Conservation (phyloP, 306 rosid genomes). For the Ziziphus jujuba region DNA sequence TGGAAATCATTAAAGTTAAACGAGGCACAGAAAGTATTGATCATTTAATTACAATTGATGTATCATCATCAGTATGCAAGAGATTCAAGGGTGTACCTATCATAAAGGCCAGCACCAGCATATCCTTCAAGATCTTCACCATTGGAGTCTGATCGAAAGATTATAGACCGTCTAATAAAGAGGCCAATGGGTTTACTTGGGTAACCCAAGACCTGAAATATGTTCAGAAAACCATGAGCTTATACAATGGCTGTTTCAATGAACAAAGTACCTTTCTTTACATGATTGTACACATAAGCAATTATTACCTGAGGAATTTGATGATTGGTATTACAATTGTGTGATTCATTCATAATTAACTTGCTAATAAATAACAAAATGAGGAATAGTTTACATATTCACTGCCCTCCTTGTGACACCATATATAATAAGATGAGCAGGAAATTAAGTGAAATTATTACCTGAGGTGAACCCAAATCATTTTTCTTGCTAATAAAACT, state of each 20-base stretch:
- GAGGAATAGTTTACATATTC: not conserved
- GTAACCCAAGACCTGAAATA: slow-evolving; percentile 81
- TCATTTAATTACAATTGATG: not conserved
- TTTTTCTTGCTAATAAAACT: slow-evolving; percentile 86
- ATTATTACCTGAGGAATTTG: not conserved
- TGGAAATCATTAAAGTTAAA: too few species aligned
- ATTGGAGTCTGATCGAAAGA: slow-evolving; percentile 96
- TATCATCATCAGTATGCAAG: not conserved
- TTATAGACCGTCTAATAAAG: slow-evolving; percentile 70
- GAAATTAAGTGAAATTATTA: slow-evolving; percentile 29
- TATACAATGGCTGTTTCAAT: slow-evolving; percentile 16
- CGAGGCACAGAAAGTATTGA: too few species aligned
- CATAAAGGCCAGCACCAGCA: slow-evolving; percentile 99
- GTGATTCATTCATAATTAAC: slow-evolving; percentile 2
- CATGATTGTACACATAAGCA: not conserved
- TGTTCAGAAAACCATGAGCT: slow-evolving; percentile 23
- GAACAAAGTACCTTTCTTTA: slow-evolving; percentile 1
- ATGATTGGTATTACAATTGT: not conserved
- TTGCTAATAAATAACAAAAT: slow-evolving; percentile 9
- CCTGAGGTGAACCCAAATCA: slow-evolving; percentile 82
- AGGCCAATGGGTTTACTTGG: slow-evolving; percentile 97
- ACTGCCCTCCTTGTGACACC: slow-evolving; percentile 3
- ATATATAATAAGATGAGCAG: not conserved
- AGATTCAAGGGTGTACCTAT: slow-evolving; percentile 54
- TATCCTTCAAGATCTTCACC: slow-evolving; percentile 99